A percentile compares a stretch with the other conserved stretches of the same genome.
These are phyloP conservation scores for Sextonia rubra DNA, from an alignment of 164 flowering plant species.

Conservation along the genomic window DNA sequence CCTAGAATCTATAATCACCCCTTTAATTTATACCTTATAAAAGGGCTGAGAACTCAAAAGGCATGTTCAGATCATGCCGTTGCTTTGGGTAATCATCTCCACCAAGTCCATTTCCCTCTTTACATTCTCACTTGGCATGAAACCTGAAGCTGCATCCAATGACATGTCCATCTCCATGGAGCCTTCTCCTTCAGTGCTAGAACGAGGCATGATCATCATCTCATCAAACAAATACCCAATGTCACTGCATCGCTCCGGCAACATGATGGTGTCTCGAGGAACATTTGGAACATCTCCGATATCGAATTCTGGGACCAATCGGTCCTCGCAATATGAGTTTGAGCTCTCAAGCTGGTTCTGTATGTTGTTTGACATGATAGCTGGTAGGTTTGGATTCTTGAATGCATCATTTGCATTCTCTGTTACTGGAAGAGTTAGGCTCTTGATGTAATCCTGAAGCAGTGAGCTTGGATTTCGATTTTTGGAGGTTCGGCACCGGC, in stretches of 20 bases:
- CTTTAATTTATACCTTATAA: neutral
- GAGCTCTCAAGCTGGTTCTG: neutral
- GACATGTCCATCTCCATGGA: conserved; percentile 14
- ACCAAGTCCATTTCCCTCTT: conserved; percentile 41
- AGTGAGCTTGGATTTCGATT: conserved; percentile 20
- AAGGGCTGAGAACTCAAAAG: neutral
- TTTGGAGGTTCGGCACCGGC: conserved; percentile 16
- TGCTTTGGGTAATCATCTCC: conserved; percentile 33
- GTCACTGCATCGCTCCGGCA: neutral
- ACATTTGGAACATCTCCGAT: neutral
- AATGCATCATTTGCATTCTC: neutral
- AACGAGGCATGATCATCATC: neutral
- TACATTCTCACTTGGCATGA: conserved; percentile 19
- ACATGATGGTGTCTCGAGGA: neutral
- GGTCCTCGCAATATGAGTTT: neutral
- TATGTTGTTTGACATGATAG: neutral
- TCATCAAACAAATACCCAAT: conserved; percentile 10
- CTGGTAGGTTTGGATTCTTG: neutral
- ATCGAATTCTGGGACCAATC: neutral
- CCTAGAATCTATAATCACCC: too few species aligned
- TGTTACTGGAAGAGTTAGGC: conserved; percentile 10
- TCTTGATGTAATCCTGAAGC: conserved; percentile 43
- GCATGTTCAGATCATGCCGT: neutral
- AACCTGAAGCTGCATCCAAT: conserved; percentile 3
- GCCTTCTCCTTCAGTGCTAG: neutral